Evolutionary conservation across 75 land plant species (phyloP), one percentile per base, ranked within the genome.

Genomic region (Cunninghamia lanceolata): DNA sequence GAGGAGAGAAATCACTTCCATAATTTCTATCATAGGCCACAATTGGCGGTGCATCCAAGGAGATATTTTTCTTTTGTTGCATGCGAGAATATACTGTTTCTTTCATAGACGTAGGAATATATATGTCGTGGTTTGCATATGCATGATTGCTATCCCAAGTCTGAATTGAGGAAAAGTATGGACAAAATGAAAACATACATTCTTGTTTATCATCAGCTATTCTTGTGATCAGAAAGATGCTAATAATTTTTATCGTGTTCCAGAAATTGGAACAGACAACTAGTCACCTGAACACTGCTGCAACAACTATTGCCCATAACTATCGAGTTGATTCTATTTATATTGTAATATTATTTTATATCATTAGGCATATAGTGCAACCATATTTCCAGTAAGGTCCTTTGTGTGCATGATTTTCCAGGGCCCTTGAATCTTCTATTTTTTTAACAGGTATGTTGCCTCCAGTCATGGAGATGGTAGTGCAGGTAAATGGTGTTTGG

Each of bases 351-450:
- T 9, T 42, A n/a, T 79, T 28, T 28, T 43, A 39, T 43, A 79
- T 7, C 1, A 28, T 43, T 43, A 43, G 45, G 30, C 21, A 39
- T n/a, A 79, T 79, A 28, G n/a, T 2, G 47, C 2, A 79, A 42
- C 50, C 82, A 79, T 79, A 79, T 43, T 43, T 79, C 82, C 47
- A 79, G 82, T n/a, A 79, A 30, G 30, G 46, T 50, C 79, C 10
- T 78, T 79, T 79, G 30, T 43, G 13, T 71, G 75, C 36, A 43
- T 43, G 47, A 19, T 77, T 77, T 40, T 40, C 2, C 3, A 77
- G 40, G 42, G 80, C 45, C 0, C 40, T 15, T 19, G 45, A 40
- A 39, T 77, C 45, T 8, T 40, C 80, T n/a, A 68, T 28, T n/a
- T 28, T 40, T 43, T 1, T 21, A 21, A 3, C 40, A 39, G 28